Conservation (phyloP, 192 early-diverging fungal genomes). For the Backusella psychrophila region DNA sequence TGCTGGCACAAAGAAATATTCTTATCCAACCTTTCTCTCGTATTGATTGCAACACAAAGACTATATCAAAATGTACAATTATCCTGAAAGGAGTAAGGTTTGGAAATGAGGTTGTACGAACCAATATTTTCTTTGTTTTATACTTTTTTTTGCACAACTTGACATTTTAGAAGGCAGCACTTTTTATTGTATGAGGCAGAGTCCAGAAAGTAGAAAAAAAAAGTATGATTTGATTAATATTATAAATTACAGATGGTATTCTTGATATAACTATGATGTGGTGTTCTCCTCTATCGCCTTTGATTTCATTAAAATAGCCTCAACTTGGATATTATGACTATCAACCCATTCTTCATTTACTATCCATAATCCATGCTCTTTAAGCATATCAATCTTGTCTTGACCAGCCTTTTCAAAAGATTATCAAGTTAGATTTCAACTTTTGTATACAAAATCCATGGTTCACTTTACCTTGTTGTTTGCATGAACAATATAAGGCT, state of each 20-base stretch:
- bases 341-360: conserved; percentile 3
- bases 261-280: too few relatives aligned
- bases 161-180: not conserved
- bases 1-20: too few relatives aligned
- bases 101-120: not conserved
- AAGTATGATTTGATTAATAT: not conserved
- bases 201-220: not conserved
- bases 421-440: too few relatives aligned
- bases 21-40: not conserved
- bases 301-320: not conserved
- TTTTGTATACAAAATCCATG: not conserved
- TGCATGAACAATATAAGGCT: conserved; percentile 35
- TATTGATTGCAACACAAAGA: not conserved
- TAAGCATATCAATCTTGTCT: not conserved
- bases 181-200: not conserved
- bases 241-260: not conserved
- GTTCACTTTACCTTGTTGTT: conserved; percentile 26
- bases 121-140: not conserved
- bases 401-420: not conserved
- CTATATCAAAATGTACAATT: not conserved
- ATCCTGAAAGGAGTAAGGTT: not conserved
- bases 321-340: not conserved
- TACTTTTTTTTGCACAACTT: not conserved
- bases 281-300: not conserved
- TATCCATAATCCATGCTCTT: conserved; percentile 10